A percentile compares a stretch with the other conserved stretches of the same genome.
Evolutionary conservation across 1,139 yeast genomes (phyloP).

Genomic region (Meyerozyma guilliermondii): DNA sequence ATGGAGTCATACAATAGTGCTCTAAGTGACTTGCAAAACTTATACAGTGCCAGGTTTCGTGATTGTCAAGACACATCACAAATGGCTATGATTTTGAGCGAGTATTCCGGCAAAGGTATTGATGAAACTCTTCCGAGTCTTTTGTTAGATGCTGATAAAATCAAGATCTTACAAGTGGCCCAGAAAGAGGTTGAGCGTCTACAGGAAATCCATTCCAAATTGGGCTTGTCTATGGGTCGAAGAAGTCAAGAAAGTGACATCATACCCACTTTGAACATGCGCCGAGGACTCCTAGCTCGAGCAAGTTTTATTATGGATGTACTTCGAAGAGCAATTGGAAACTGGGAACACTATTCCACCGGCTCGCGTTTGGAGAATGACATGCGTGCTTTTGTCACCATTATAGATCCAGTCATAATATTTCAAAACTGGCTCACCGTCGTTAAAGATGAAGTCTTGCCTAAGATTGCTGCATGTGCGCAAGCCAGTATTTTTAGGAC

Average conservation of each 20-base stretch:
- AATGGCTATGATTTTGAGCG: slow-evolving; percentile 9
- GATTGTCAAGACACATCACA: background rate
- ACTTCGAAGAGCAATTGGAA: background rate
- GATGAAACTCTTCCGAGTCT: slow-evolving; percentile 22
- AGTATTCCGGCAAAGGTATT: slow-evolving; percentile 21
- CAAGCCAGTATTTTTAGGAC: background rate
- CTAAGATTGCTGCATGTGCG: background rate
- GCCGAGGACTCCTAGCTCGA: background rate
- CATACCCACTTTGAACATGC: background rate
- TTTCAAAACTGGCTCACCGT: background rate
- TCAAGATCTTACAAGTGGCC: slow-evolving; percentile 10
- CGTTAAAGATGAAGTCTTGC: background rate
- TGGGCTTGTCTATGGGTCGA: background rate
- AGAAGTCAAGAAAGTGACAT: background rate
- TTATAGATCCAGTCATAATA: background rate
- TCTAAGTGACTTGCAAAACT: slow-evolving; percentile 17
- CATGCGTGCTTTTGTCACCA: background rate
- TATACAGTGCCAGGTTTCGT: slow-evolving; percentile 17
- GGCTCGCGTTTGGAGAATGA: background rate
- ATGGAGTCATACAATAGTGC: slow-evolving; percentile 19
- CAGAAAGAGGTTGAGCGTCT: background rate
- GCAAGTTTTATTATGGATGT: background rate
- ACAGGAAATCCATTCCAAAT: background rate
- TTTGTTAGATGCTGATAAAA: slow-evolving; percentile 22
- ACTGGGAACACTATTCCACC: background rate